These are phyloP conservation scores for Tuber magnatum DNA, from an alignment of 495 filamentous ascomycete genomes.

Conservation along the genomic window DNA sequence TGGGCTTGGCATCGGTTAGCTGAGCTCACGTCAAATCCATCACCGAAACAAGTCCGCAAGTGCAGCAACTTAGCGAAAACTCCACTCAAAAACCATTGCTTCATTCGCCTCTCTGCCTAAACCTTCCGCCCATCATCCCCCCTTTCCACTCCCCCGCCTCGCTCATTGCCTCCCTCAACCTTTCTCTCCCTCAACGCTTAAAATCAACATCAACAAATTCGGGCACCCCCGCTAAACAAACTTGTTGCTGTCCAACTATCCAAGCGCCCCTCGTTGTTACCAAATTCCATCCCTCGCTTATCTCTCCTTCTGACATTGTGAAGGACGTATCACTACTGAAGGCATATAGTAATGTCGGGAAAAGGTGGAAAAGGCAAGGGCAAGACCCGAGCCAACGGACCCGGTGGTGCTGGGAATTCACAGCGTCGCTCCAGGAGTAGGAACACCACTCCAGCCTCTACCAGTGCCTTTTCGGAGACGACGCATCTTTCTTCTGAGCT, in stretches of 20 bases:
- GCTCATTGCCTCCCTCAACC: neutral
- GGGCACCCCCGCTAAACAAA: neutral
- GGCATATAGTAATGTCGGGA: slow-evolving; percentile 34
- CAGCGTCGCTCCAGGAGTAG: slow-evolving; percentile 69
- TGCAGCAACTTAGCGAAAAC: neutral
- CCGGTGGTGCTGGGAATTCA: slow-evolving; percentile 37
- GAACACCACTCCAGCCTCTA: slow-evolving; percentile 74
- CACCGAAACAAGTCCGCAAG: neutral
- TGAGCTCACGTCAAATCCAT: neutral
- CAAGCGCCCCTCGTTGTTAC: neutral
- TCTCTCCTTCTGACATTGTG: slow-evolving; percentile 6
- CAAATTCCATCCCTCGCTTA: slow-evolving; percentile 12
- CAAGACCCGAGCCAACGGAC: slow-evolving; percentile 53
- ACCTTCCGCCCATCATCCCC: neutral
- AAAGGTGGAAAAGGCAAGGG: slow-evolving; percentile 64
- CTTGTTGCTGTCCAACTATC: neutral
- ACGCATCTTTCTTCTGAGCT: slow-evolving; percentile 50
- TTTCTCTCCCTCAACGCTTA: neutral
- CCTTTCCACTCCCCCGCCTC: neutral
- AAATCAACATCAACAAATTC: neutral
- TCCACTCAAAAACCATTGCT: neutral
- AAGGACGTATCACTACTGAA: neutral
- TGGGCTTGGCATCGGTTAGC: neutral
- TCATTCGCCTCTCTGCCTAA: neutral
- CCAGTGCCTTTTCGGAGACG: slow-evolving; percentile 47